Evolutionary conservation across 192 early-diverging fungal species (phyloP).

Genomic region (Backusella sp.): DNA sequence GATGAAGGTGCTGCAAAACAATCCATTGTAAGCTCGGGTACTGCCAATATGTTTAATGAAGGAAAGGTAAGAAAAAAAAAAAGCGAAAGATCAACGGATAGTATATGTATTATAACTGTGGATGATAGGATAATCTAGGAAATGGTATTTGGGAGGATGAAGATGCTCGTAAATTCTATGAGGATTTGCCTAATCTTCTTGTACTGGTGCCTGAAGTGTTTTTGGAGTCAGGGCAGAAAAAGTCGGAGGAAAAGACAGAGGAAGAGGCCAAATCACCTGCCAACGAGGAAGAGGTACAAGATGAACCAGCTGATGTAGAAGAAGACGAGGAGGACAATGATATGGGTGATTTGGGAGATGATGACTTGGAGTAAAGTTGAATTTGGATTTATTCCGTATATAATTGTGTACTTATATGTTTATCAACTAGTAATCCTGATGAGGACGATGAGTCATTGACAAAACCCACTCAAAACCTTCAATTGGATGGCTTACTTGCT

Average conservation of each 20-base stretch:
- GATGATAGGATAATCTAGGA: constrained; percentile 27
- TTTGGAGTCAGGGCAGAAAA: constrained; percentile 54
- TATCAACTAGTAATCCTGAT: constrained; percentile 22
- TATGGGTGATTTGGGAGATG: constrained; percentile 20
- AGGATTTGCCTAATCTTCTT: constrained; percentile 77
- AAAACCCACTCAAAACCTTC: constrained; percentile 32
- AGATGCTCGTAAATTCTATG: constrained; percentile 88
- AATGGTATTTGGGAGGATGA: constrained; percentile 91
- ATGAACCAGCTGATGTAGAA: constrained; percentile 9
- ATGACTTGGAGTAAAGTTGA: constrained; percentile 20
- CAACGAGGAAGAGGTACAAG: not conserved
- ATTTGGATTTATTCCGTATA: not conserved
- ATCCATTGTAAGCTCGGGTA: constrained; percentile 39
- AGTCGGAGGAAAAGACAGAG: constrained; percentile 31
- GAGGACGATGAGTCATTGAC: constrained; percentile 39
- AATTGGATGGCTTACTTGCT: constrained; percentile 68
- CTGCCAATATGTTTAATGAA: constrained; percentile 26
- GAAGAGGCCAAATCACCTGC: constrained; percentile 10
- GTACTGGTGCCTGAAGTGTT: constrained; percentile 82
- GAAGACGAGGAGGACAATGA: not conserved
- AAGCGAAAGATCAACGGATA: not conserved
- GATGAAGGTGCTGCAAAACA: constrained; percentile 57
- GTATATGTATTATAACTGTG: not conserved
- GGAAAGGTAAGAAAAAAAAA: constrained; percentile 18
- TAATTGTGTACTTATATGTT: not conserved